Evolutionary conservation across 2,329 filamentous ascomycete species (phyloP), one percentile per base, ranked within the genome.

Genomic region (Colletotrichum higginsianum): DNA sequence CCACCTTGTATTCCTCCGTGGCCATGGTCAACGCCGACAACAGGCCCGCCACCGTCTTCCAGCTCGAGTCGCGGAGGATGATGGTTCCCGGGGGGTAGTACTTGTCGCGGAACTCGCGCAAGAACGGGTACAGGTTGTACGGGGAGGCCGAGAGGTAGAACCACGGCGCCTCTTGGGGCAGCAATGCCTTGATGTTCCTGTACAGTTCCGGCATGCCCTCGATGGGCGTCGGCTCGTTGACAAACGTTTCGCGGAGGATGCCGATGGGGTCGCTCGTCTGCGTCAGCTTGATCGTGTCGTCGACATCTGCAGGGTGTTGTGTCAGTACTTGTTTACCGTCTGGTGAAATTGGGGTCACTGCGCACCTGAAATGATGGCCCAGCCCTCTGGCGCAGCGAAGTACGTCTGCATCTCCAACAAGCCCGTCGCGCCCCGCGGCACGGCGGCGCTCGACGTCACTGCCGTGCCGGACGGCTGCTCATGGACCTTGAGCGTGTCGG

Each of bases 131-230:
- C 12, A 98, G 88, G 76, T 97, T 98, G 85, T 98, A 98, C 0
- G 96, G 96, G 0, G 95, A 97, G 0, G 96, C 95, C 0, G 94
- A 97, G 57, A 98, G 88, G 81, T 98, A 98, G 85, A 97, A 98
- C 88, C 94, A 98, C 0, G 94, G 89, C 1, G 94, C 92, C 11
- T 87, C 85, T 11, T 87, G 78, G 1, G 86, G 84, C 30, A 91
- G 77, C 4, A 86, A 75, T 7, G 82, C 80, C 55, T 91, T 84
- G 13, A 97, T 86, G 66, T 91, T 86, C 26, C 84, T 82, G 83
- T 98, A 98, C 0, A 98, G 87, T 76, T 94, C 91, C 0, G 95
- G 93, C 94, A 98, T 98, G 58, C 94, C 94, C 0, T 86, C 77
- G 16, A 96, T 90, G 0, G 94, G 90, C 16, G 87, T 84, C 0